Percentiles rank a stretch among this genome's conserved stretches.
Evolutionary conservation across 2,329 filamentous ascomycete species (phyloP).

Genomic region (Seiridium cupressi): DNA sequence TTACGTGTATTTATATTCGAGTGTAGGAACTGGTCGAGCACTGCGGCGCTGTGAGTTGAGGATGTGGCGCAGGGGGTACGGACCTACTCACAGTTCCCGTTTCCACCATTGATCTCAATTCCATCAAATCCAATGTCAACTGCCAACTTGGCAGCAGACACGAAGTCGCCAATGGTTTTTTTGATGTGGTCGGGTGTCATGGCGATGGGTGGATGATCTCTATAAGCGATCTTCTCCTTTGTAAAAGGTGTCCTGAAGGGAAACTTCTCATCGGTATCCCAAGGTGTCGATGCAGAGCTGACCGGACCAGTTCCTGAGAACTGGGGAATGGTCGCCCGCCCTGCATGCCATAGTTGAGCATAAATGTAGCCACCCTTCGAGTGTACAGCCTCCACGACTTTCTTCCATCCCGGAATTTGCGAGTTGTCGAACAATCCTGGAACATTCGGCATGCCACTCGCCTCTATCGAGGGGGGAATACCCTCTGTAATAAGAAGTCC

Average conservation of each 20-base stretch:
- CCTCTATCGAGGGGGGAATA: conserved; percentile 43
- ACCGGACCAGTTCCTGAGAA: conserved; percentile 13
- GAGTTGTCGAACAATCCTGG: conserved; percentile 54
- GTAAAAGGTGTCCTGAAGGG: conserved; percentile 15
- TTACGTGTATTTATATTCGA: conserved; percentile 25
- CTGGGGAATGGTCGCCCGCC: conserved; percentile 35
- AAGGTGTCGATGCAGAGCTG: conserved; percentile 12
- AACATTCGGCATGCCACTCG: conserved; percentile 35
- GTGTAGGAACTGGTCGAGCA: conserved; percentile 17
- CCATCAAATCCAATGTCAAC: conserved; percentile 48
- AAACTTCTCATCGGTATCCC: conserved; percentile 18
- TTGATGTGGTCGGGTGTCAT: conserved; percentile 31
- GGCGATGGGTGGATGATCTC: conserved; percentile 34
- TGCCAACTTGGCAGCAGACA: conserved; percentile 18
- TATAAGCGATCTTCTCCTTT: conserved; percentile 13
- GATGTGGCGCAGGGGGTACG: neutral
- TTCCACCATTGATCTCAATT: conserved; percentile 32
- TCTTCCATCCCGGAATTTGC: conserved; percentile 56
- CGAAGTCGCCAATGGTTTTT: conserved; percentile 22
- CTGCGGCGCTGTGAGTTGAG: neutral
- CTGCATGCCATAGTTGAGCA: conserved; percentile 59
- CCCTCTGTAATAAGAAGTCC: conserved; percentile 43
- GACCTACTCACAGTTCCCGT: conserved; percentile 15
- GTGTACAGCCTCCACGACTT: conserved; percentile 58
- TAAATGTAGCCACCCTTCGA: conserved; percentile 56